A percentile compares a stretch with the other conserved stretches of the same genome.
phyloP scores from a whole-genome alignment of 2,329 filamentous ascomycete species.

The Penicillium sp. region DNA sequence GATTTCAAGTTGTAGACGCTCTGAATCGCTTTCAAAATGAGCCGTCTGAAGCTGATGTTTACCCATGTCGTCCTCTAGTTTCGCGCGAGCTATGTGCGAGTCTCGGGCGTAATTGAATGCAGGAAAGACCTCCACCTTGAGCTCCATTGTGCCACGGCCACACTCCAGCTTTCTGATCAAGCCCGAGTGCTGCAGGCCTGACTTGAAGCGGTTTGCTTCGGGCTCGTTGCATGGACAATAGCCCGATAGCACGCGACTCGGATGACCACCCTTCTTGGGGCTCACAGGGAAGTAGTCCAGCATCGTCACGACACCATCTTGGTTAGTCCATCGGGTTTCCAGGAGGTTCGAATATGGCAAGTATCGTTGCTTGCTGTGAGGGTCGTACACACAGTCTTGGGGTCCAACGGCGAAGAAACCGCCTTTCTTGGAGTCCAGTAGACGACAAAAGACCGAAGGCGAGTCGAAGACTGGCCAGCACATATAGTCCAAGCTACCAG shows the following conservation, averaged over 20 bases:
- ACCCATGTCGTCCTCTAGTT: slow-evolving; percentile 37
- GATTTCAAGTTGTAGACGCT: slow-evolving; percentile 66
- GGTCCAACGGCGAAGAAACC: slow-evolving; percentile 66
- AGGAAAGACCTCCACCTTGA: slow-evolving; percentile 70
- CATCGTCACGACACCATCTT: slow-evolving; percentile 70
- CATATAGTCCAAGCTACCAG: slow-evolving; percentile 74
- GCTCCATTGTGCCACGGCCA: slow-evolving; percentile 62
- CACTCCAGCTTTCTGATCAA: slow-evolving; percentile 70
- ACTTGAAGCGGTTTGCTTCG: slow-evolving; percentile 51
- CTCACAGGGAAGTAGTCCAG: slow-evolving; percentile 75
- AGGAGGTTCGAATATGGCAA: slow-evolving; percentile 72
- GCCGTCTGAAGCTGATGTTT: slow-evolving; percentile 56
- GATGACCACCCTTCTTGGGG: slow-evolving; percentile 52
- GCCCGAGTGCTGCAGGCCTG: slow-evolving; percentile 41
- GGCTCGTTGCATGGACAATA: slow-evolving; percentile 35
- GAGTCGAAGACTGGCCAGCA: slow-evolving; percentile 82
- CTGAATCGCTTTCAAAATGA: slow-evolving; percentile 58
- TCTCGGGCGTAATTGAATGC: slow-evolving; percentile 69
- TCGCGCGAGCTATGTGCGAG: slow-evolving; percentile 47
- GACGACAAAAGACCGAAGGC: slow-evolving; percentile 69
- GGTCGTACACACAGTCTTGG: slow-evolving; percentile 47
- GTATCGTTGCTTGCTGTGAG: slow-evolving; percentile 74
- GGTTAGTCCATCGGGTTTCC: slow-evolving; percentile 73
- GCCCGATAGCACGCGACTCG: slow-evolving; percentile 29
- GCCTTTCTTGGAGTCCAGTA: slow-evolving; percentile 72